Evolutionary conservation across 1,284 basidiomycete genomes (phyloP), one percentile per base, ranked within the genome.

Genomic region (Neolentinus lepideus): DNA sequence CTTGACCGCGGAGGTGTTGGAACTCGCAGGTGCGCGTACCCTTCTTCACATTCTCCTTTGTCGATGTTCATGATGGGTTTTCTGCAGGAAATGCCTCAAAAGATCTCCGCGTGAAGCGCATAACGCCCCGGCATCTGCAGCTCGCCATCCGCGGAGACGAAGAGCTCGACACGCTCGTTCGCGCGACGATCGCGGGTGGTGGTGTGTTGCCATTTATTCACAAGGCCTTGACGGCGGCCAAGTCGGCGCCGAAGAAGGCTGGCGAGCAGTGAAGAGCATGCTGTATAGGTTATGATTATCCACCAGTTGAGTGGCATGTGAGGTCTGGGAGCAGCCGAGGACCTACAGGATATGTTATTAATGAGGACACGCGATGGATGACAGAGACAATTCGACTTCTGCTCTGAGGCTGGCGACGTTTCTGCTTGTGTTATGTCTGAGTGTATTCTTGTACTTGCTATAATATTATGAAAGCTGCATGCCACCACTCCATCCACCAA

Each of bases 201-300:
- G 85, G 94, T 79, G 94, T 98, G 2, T 70, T 98, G 62, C 94
- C 94, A 12, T 95, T 97, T 77, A 98, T 98, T 67, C 94, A 98
- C 83, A 96, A 96, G 84, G 83, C 77, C 60, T 75, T 90, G 52
- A 88, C 84, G 2, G 70, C 71, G 1, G 59, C 59, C 19, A 61
- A 65, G 54, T 8, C 10, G 6, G 46, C 53, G 35, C 62, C 60
- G 53, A 68, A 68, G 60, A 66, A 63, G 59, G 58, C 62, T 52
- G 64, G 64, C 57, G 60, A 59, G 19, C 51, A 31, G 14, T 50
- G 22, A 25, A 22, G n/a, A n/a, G n/a, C n/a, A n/a, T n/a, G n/a
- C n/a, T n/a, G n/a, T n/a, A n/a, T n/a, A n/a, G n/a, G n/a, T n/a
- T n/a, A n/a, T n/a, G n/a, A n/a, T n/a, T n/a, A n/a, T n/a, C n/a